phyloP scores from a whole-genome alignment of 2,329 filamentous ascomycete species.

The Penicillium sclerotiorum region DNA sequence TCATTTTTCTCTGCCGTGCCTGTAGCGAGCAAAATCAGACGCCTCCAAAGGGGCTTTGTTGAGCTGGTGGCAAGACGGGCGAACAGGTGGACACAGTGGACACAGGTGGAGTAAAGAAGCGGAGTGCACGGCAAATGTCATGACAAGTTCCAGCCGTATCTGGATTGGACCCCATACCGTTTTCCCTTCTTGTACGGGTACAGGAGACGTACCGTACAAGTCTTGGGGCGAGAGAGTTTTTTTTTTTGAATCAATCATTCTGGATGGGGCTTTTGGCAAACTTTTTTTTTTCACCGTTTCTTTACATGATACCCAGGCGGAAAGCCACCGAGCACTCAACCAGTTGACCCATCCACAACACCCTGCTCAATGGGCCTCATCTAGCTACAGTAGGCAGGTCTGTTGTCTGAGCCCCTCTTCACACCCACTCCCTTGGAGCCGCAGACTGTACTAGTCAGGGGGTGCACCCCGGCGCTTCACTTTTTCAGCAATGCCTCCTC shows the following conservation, averaged over 20 bases:
- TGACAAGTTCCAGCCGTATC: slow-evolving; percentile 7
- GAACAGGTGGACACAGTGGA: slow-evolving; percentile 9
- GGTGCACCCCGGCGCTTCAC: neutral
- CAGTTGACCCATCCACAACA: neutral
- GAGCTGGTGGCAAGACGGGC: neutral
- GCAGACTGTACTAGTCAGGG: neutral
- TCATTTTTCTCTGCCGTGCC: no score
- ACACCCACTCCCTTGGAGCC: slow-evolving; percentile 2
- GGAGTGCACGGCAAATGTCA: slow-evolving; percentile 11
- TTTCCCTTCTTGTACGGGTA: slow-evolving; percentile 2
- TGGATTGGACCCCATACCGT: neutral
- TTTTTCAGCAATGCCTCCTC: slow-evolving; percentile 1
- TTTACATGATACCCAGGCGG: no score
- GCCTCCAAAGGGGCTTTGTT: no score
- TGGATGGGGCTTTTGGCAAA: no score
- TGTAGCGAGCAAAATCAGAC: no score
- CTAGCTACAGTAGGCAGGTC: slow-evolving; percentile 1
- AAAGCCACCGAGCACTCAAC: neutral
- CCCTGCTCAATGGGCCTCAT: neutral
- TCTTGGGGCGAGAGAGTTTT: no score
- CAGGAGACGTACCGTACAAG: no score
- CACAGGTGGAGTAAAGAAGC: no score
- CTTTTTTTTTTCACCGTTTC: no score
- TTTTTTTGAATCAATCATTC: no score
- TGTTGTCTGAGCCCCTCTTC: neutral